Base-by-base conservation (phyloP, 176 grass and related monocot genomes). In the Tillandsia fasciculata region DNA sequence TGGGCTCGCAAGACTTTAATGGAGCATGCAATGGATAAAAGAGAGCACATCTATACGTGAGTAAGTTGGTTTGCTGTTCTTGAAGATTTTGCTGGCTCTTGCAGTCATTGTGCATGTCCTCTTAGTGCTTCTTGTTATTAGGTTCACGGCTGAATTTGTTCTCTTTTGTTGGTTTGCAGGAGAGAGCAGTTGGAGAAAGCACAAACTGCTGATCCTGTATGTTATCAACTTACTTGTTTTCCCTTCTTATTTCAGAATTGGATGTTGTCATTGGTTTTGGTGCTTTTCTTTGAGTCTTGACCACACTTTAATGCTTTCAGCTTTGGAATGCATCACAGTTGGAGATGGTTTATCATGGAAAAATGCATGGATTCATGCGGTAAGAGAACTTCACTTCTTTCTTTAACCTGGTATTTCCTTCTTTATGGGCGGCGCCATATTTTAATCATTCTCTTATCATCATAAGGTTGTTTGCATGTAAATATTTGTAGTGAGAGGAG, bases 301-400 rank as follows among this genome's bases (percentile, higher is more conserved):
- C 54, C 13, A 13, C 26, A 28, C 70, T 12, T 6, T 73, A 50
- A 20, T 73, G 64, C 61, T 70, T 70, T 74, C 83, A 96, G 92
- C 79, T 96, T 2, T 96, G 92, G 92, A 96, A 96, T 89, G 92
- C 92, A 75, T 96, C 92, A 14, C 92, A 96, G 33, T 69, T 89
- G 69, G 92, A 96, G 81, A 89, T 96, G 92, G 81, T 96, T 51
- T 82, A 80, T 56, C 53, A 74, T 85, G 92, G 92, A 69, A 96
- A 92, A 77, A 96, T 96, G 92, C 92, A 96, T 70, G 92, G 92
- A 71, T 96, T 87, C 83, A 96, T 96, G 92, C 48, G 92, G 92
- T 96, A 88, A 72, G 54, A 53, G 68, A 58, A 76, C 29, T 59
- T 23, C 1, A 9, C 11, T 26, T 52, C 12, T 65, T 11, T 10